Conservation (phyloP, 805 yeast genomes). For the Ogataea minuta region DNA sequence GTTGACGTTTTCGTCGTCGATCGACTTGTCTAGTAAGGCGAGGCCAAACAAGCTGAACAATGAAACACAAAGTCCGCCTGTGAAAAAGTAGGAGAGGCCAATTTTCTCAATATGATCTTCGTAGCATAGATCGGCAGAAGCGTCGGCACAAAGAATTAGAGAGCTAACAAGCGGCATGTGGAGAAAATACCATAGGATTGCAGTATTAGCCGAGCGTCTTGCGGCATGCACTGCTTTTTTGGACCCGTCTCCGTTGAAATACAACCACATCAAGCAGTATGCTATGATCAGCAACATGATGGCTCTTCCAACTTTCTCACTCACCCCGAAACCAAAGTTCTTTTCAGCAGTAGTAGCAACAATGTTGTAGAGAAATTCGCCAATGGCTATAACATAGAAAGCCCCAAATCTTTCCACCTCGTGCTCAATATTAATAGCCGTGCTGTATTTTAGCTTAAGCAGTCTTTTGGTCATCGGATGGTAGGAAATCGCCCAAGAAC, state of each 20-base stretch:
- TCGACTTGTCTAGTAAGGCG: constrained; percentile 44
- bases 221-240: constrained; percentile 51
- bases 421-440: constrained; percentile 65
- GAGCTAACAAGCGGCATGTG: constrained; percentile 54
- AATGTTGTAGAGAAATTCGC: constrained; percentile 56
- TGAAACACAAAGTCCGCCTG: constrained; percentile 51
- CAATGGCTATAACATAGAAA: constrained; percentile 62
- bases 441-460: constrained; percentile 44
- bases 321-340: constrained; percentile 44
- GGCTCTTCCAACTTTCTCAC: constrained; percentile 45
- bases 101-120: constrained; percentile 33
- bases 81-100: constrained; percentile 48
- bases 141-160: constrained; percentile 56
- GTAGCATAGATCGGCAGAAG: constrained; percentile 49
- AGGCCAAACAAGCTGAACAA: constrained; percentile 38
- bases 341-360: constrained; percentile 45
- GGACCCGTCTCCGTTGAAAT: constrained; percentile 52
- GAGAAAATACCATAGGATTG: constrained; percentile 43
- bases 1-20: constrained; percentile 31
- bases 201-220: constrained; percentile 45
- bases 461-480: constrained; percentile 48
- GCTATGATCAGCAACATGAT: constrained; percentile 47
- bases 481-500: constrained; percentile 36
- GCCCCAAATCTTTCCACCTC: constrained; percentile 61
- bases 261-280: constrained; percentile 50